Percentiles rank a stretch among this genome's conserved stretches.
These are phyloP conservation scores for Discostella pseudostelligera DNA, from an alignment of 108 stramenopile species.

Conservation along the genomic window DNA sequence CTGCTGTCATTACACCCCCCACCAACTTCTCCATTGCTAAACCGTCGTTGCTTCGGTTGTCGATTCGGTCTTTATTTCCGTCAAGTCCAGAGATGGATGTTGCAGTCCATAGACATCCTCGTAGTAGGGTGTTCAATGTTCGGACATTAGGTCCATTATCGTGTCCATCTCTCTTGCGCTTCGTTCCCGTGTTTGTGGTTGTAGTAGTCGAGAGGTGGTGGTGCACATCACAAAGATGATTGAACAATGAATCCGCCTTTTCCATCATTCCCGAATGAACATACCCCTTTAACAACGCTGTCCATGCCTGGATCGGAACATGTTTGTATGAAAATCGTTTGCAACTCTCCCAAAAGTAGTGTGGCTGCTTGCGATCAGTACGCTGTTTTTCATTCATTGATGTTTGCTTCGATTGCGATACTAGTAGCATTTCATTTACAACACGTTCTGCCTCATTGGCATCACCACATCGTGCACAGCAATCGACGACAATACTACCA, in stretches of 20 bases:
- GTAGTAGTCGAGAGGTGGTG: too few species aligned
- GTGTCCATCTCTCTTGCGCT: constrained; percentile 16
- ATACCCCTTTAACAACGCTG: constrained; percentile 78
- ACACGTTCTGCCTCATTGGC: constrained; percentile 41
- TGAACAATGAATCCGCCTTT: constrained; percentile 65
- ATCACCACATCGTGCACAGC: constrained; percentile 76
- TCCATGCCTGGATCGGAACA: constrained; percentile 64
- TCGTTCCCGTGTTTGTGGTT: constrained; percentile 1
- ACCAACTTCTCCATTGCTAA: too few species aligned
- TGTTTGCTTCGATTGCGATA: background rate
- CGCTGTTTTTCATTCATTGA: background rate
- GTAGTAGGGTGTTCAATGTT: constrained; percentile 77
- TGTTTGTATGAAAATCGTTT: constrained; percentile 9
- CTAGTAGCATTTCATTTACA: constrained; percentile 23
- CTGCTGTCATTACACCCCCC: constrained; percentile 77
- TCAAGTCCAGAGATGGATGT: constrained; percentile 27
- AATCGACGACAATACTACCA: constrained; percentile 80
- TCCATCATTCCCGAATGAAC: constrained; percentile 68
- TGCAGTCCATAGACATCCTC: constrained; percentile 87
- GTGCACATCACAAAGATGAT: constrained; percentile 45
- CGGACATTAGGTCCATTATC: constrained; percentile 66
- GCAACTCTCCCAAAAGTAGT: constrained; percentile 45
- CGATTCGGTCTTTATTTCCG: background rate
- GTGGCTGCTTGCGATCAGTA: background rate
- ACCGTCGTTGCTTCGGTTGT: too few species aligned